Evolutionary conservation across 2,329 filamentous ascomycete genomes (phyloP), one percentile per base, ranked within the genome.

Genomic region (Harringtonia lauricola): DNA sequence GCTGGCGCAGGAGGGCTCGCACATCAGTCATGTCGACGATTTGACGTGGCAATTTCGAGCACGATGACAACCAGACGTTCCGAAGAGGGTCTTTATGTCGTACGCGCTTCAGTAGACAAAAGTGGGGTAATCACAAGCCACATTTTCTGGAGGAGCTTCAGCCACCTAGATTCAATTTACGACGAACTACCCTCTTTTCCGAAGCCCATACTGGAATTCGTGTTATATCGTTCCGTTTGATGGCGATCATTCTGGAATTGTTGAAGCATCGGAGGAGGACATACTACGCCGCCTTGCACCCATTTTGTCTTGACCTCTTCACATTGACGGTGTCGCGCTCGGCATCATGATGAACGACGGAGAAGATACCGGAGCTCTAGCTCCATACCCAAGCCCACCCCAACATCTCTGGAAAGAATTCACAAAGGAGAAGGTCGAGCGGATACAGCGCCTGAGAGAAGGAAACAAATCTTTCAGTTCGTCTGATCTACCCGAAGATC

Each of bases 391-490:
- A 21, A 78, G 83, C 42, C 92, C 92, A 22, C 92, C 92, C 22
- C 30, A 40, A 3, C 81, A 83, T 1, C 94, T 95, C 65, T 96
- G 86, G 80, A 81, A 83, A 52, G 74, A 85, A 59, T 96, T 96
- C 64, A 95, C 86, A 0, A 61, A 78, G 3, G 77, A 83, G 24
- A 94, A 90, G 57, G 56, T 86, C 42, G 64, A 75, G 14, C 77
- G 76, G 4, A 63, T 74, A 43, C 60, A 65, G 7, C 59, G 64
- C 19, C 52, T 75, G 14, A 67, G 64, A 41, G 59, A 60, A 6
- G n/a, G 14, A n/a, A 37, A 54, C 55, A 53, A 35, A 45, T 51
- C 39, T 47, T 37, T 19, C 47, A 4, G 49, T 70, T 3, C 61
- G n/a, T n/a, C 62, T 9, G 65, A 74, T 24, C 59, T 92, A 0